Evolutionary conservation across 2,329 filamentous ascomycete genomes (phyloP), one percentile per base, ranked within the genome.

Genomic region (Thielaviopsis ethacetica): DNA sequence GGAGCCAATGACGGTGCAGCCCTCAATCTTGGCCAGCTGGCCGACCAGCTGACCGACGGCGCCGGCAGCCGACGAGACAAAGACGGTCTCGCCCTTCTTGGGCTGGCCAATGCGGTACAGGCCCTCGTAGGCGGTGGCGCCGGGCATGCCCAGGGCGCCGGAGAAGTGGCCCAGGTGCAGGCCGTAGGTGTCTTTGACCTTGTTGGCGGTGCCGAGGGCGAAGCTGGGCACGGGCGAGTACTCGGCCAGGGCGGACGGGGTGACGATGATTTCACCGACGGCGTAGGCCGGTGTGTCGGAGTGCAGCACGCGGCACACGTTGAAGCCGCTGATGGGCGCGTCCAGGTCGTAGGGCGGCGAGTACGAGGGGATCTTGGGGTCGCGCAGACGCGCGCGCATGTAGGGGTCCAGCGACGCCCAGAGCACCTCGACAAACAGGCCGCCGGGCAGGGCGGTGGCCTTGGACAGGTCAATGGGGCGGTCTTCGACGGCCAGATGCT

Each of bases 401-500:
- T 94, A 95, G 1, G 89, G 89, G 70, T 95, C 89, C 72, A 85
- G 85, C 49, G 86, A 91, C 63, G 83, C 76, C 70, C 86, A 88
- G 66, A 85, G 78, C 65, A 85, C 80, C 72, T 88, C 80, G 63
- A 85, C 72, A 34, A 81, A 80, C 54, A 94, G 69, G 49, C 88
- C 84, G 63, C 86, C 85, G 52, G 78, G 69, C 24, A 82, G 77
- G 27, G 82, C 77, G 5, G 78, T 68, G 56, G 78, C 74, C 17
- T 13, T 54, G 24, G 81, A 72, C 64, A 83, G 71, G 68, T 93
- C 86, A 63, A 91, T 83, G 21, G 80, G 76, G 61, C 78, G 78
- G 63, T 77, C 71, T 70, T 93, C 85, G 61, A 90, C 68, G 22
- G 71, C 73, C 59, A 95, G 74, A 70, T 94, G 75, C 70, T 91